Evolutionary conservation across 805 yeast genomes (phyloP).

Genomic region (Candida vaughaniae): DNA sequence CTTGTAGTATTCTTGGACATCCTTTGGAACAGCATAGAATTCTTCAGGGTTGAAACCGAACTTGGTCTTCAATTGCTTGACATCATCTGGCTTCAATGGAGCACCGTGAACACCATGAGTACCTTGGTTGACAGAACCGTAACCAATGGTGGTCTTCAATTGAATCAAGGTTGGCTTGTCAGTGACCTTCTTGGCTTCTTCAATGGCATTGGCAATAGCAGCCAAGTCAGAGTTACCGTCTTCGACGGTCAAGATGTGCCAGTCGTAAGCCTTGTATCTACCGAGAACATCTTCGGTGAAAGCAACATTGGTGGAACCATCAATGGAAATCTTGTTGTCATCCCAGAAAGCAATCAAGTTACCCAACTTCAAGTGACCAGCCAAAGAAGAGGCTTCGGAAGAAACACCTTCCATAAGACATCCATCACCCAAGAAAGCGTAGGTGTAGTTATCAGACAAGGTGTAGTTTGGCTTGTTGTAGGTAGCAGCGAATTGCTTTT

Average conservation of each 20-base stretch:
- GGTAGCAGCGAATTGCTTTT: slow-evolving; percentile 84
- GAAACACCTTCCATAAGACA: slow-evolving; percentile 98
- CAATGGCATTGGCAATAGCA: slow-evolving; percentile 72
- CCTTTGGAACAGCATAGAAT: slow-evolving; percentile 75
- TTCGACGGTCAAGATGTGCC: slow-evolving; percentile 77
- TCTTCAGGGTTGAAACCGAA: slow-evolving; percentile 88
- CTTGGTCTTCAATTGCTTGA: slow-evolving; percentile 76
- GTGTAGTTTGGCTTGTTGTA: slow-evolving; percentile 85
- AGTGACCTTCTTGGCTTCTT: slow-evolving; percentile 67
- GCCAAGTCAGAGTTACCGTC: slow-evolving; percentile 79
- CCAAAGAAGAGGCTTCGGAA: slow-evolving; percentile 88
- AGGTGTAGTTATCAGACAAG: slow-evolving; percentile 73
- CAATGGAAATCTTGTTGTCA: slow-evolving; percentile 95
- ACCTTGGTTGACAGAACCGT: slow-evolving; percentile 82
- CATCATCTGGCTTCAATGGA: slow-evolving; percentile 90
- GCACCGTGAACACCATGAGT: slow-evolving; percentile 94
- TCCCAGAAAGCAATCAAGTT: slow-evolving; percentile 94
- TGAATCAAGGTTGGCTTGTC: slow-evolving; percentile 90
- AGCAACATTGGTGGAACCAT: slow-evolving; percentile 84
- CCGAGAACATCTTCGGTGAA: slow-evolving; percentile 89
- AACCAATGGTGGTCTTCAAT: slow-evolving; percentile 90
- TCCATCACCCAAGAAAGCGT: slow-evolving; percentile 89
- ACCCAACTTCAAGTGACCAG: slow-evolving; percentile 92
- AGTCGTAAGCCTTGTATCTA: slow-evolving; percentile 89
- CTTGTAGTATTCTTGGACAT: slow-evolving; percentile 70